Base-by-base conservation (phyloP, 345 rosid species). In the Arabidopsis suecica region DNA sequence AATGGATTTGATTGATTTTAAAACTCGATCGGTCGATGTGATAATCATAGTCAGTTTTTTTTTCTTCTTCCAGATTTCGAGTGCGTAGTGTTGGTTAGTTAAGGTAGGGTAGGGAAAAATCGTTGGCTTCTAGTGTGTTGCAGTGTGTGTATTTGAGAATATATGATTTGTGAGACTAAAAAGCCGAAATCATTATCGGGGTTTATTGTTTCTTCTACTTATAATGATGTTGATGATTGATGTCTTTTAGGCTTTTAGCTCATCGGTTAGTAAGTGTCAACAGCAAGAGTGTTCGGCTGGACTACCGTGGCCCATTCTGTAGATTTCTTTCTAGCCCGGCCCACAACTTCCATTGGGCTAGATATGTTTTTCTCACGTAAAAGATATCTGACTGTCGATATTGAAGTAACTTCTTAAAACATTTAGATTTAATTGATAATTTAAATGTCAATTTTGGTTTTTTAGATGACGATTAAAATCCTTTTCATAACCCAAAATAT, bases 1-100 rank as follows among this genome's bases (percentile, higher is more conserved):
- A 68, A 75, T 60, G 74, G 55, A 68, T 76, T 61, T 76, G 79
- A 61, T 69, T 76, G 69, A 68, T 9, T 61, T 9, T 10, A 68
- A 50, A 67, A 65, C 65, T 73, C 77, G 4, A 2, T 5, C 3
- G 41, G 12, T 61, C 10, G 20, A 36, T 41, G 40, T 51, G 37
- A 30, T 30, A 20, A 30, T 42, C 47, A 40, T 61, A 42, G 65
- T 41, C 14, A 32, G 34, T 13, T 10, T 37, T 40, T 40, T 37
- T 54, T 14, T 28, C 20, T 3, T 16, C 18, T 16, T 16, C 18
- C 4, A 40, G 79, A 67, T 49, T 60, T 68, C 13, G 53, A 61
- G 70, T 42, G 65, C 61, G 69, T 32, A 60, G 67, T 49, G 74
- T 61, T 75, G 74, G 23, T 45, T 76, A 76, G 74, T 41, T 41